These are phyloP conservation scores for Musa beccarii DNA, from an alignment of 176 grass and related monocot genomes.

Conservation along the genomic window DNA sequence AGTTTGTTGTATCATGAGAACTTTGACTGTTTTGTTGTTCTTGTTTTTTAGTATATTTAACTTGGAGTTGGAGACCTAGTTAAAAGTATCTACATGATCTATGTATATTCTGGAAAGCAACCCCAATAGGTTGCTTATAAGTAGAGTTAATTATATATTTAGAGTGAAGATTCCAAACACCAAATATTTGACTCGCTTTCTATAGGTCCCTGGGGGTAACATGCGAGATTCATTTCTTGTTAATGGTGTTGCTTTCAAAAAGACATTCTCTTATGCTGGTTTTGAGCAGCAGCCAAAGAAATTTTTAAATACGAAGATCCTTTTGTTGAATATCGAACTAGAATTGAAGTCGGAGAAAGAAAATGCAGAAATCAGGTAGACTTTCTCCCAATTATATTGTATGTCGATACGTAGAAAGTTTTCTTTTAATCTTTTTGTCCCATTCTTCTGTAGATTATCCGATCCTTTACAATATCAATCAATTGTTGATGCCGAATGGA, in stretches of 20 bases:
- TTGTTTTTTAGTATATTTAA: no score
- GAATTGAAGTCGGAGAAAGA: constrained; percentile 96
- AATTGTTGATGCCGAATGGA: constrained; percentile 98
- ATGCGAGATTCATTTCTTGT: constrained; percentile 96
- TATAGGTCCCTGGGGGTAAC: constrained; percentile 85
- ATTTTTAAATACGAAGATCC: constrained; percentile 82
- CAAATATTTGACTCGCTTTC: not conserved
- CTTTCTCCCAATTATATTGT: constrained; percentile 4
- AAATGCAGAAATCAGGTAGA: constrained; percentile 92
- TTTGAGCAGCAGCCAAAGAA: constrained; percentile 97
- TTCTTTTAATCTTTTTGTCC: not conserved
- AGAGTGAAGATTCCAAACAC: not conserved
- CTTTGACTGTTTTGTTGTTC: no score
- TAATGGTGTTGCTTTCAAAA: constrained; percentile 94
- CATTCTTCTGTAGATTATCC: constrained; percentile 40
- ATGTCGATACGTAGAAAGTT: no score
- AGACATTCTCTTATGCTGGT: constrained; percentile 93
- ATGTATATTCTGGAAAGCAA: no score
- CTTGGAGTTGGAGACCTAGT: no score
- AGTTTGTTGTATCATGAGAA: no score
- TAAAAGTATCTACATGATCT: no score
- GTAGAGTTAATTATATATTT: not conserved
- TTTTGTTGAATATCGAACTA: constrained; percentile 89
- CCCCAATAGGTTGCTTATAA: no score
- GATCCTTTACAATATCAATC: constrained; percentile 96